Percentiles rank a stretch among this genome's conserved stretches.
Evolutionary conservation across 805 yeast species (phyloP).

Genomic region (Saturnispora saitoi): DNA sequence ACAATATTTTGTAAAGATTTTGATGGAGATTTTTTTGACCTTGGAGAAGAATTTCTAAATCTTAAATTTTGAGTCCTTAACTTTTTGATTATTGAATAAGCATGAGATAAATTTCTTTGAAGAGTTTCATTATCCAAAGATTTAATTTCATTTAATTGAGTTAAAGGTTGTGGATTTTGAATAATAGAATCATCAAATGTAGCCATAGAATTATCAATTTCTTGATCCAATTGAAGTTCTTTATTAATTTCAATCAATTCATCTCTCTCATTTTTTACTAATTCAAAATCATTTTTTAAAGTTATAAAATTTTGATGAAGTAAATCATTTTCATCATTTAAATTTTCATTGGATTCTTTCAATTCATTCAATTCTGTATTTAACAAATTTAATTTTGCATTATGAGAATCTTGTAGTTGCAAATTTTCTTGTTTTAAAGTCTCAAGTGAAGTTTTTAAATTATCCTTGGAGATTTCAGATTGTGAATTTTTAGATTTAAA

Average conservation of each 20-base stretch:
- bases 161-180: constrained; percentile 29
- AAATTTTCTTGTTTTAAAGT: constrained; percentile 32
- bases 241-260: constrained; percentile 6
- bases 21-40: constrained; percentile 3
- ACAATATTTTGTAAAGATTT: not conserved
- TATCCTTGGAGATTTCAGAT: constrained; percentile 19
- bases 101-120: constrained; percentile 53
- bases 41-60: constrained; percentile 3
- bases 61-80: constrained; percentile 32
- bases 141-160: constrained; percentile 29
- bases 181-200: constrained; percentile 30
- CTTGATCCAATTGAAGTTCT: constrained; percentile 11
- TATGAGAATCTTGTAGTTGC: constrained; percentile 33
- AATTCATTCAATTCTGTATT: constrained; percentile 39
- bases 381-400: constrained; percentile 29
- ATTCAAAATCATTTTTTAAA: constrained; percentile 15
- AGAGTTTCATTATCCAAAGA: constrained; percentile 59
- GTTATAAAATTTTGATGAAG: constrained; percentile 34
- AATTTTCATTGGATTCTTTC: constrained; percentile 43
- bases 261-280: constrained; percentile 19
- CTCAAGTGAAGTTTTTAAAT: constrained; percentile 42
- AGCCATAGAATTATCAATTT: constrained; percentile 21
- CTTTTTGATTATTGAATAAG: constrained; percentile 54
- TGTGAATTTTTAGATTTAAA: constrained; percentile 29
- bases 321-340: constrained; percentile 63